Conservation (phyloP, 1,284 basidiomycete species). For the Ustilago esculenta region DNA sequence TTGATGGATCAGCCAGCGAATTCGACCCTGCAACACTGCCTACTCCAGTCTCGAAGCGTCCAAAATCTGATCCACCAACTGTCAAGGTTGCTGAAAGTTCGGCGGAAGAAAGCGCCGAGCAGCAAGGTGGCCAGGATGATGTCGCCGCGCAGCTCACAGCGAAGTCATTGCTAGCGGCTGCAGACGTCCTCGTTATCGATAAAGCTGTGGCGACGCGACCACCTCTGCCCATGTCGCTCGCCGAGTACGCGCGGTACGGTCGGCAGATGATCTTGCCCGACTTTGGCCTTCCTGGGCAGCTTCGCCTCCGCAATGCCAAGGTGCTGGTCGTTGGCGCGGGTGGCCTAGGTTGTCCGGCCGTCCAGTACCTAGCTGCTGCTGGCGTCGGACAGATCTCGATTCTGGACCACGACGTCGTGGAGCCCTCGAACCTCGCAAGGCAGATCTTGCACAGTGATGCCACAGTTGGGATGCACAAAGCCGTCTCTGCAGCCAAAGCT, state of each 20-base stretch:
- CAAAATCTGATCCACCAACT: not conserved
- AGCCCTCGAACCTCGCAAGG: conserved; percentile 90
- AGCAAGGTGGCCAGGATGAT: not conserved
- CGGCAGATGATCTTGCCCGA: conserved; percentile 95
- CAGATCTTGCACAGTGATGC: conserved; percentile 88
- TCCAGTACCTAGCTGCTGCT: conserved; percentile 90
- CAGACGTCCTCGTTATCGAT: not conserved
- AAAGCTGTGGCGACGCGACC: not conserved
- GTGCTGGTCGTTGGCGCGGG: conserved; percentile 93
- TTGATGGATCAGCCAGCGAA: conserved; percentile 43
- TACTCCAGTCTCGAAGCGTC: not conserved
- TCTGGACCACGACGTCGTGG: conserved; percentile 89
- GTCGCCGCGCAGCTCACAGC: too few relatives aligned
- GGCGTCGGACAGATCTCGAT: conserved; percentile 88
- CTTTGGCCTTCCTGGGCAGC: conserved; percentile 81
- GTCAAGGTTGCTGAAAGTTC: too few relatives aligned
- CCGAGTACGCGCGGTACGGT: conserved; percentile 90
- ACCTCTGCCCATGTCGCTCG: conserved; percentile 64
- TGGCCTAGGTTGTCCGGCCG: conserved; percentile 91
- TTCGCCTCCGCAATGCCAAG: conserved; percentile 78
- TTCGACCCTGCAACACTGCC: conserved; percentile 50
- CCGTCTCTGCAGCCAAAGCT: conserved; percentile 77
- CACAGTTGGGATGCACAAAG: conserved; percentile 84
- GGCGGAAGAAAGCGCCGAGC: too few relatives aligned
- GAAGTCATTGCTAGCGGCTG: not conserved